These are phyloP conservation scores for Eucalyptus cladocalyx DNA, from an alignment of 345 rosid genomes.

Conservation along the genomic window DNA sequence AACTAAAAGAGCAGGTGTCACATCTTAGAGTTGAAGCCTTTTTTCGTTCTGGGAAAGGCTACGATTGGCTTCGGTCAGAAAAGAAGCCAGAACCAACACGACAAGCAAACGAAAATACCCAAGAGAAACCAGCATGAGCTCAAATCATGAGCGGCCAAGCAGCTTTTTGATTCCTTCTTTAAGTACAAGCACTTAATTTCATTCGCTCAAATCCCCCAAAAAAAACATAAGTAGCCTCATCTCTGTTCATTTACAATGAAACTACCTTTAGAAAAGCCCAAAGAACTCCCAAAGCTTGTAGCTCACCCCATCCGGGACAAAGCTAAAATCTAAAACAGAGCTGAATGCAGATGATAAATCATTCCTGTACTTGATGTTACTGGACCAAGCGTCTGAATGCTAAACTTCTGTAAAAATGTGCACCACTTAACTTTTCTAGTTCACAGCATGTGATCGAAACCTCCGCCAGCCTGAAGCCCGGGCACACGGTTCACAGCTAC, in stretches of 20 bases:
- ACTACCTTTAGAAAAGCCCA: neutral
- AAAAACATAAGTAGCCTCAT: neutral
- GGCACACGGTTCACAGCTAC: constrained; percentile 69
- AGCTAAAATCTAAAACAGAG: neutral
- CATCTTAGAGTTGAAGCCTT: neutral
- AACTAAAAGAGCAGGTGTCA: neutral
- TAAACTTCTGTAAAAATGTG: neutral
- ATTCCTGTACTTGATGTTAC: neutral
- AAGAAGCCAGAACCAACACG: neutral
- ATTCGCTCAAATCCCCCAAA: neutral
- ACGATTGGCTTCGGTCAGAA: neutral
- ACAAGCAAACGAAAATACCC: neutral
- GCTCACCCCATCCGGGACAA: neutral
- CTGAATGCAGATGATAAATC: neutral
- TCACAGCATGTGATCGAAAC: constrained; percentile 82
- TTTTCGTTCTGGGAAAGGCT: neutral
- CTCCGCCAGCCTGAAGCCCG: constrained; percentile 54
- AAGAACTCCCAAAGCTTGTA: neutral
- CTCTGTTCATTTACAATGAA: neutral
- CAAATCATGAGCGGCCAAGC: neutral
- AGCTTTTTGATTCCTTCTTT: neutral
- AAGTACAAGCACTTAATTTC: neutral
- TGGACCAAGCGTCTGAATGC: neutral
- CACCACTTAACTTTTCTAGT: constrained; percentile 8
- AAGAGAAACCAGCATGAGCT: neutral